A percentile compares a stretch with the other conserved stretches of the same genome.
Conservation (phyloP, 2,329 filamentous ascomycete species). For the Xylariaceae sp. region DNA sequence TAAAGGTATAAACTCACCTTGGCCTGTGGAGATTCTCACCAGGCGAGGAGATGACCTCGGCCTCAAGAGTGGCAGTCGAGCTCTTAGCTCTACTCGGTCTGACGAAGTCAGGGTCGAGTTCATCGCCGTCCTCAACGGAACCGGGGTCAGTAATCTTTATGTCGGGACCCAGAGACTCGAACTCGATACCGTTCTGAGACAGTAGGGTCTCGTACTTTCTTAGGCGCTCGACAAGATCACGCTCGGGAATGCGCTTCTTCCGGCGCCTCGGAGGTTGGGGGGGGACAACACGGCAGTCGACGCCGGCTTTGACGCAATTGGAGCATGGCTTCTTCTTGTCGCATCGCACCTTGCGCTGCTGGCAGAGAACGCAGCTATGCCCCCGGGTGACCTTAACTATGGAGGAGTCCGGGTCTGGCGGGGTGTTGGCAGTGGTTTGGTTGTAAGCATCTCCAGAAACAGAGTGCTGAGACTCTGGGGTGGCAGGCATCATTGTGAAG, state of each 20-base stretch:
- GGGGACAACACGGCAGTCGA: conserved; percentile 58
- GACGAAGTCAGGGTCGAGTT: conserved; percentile 54
- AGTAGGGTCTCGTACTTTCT: conserved; percentile 65
- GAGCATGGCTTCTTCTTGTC: conserved; percentile 69
- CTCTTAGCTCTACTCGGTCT: conserved; percentile 45
- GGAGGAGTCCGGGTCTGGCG: conserved; percentile 37
- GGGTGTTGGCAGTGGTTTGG: conserved; percentile 27
- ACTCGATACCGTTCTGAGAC: conserved; percentile 61
- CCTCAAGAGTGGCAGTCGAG: conserved; percentile 44
- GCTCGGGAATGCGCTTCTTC: conserved; percentile 64
- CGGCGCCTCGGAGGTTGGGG: conserved; percentile 54
- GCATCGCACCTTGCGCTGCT: conserved; percentile 72
- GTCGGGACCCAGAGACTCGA: conserved; percentile 61
- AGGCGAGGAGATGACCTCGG: conserved; percentile 29
- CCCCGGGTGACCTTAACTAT: conserved; percentile 54
- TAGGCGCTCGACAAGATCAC: conserved; percentile 65
- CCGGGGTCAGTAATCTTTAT: conserved; percentile 37
- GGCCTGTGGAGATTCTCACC: conserved; percentile 29
- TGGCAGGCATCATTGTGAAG: conserved; percentile 27
- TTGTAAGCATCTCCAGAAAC: conserved; percentile 20
- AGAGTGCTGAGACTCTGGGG: conserved; percentile 29
- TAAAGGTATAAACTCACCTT: conserved; percentile 19
- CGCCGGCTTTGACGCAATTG: conserved; percentile 61
- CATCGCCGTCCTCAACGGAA: conserved; percentile 49
- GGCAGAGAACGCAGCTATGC: conserved; percentile 67